Evolutionary conservation across 257 asterid species (phyloP).

Genomic region (Eucommia ulmoides): DNA sequence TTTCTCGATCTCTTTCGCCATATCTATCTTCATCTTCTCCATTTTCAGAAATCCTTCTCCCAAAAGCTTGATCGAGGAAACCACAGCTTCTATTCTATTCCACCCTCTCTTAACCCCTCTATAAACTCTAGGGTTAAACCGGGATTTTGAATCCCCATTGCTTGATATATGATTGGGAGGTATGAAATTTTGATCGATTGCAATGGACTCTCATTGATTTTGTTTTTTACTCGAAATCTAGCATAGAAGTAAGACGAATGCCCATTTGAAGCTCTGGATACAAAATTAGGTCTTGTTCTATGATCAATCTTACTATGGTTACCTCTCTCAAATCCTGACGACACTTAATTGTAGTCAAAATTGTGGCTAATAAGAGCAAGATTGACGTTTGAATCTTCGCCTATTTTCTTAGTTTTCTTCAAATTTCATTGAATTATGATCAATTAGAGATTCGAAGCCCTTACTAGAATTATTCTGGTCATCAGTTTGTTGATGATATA

Average conservation of each 20-base stretch:
- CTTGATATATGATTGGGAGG: slow-evolving; percentile 21
- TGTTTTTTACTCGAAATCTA: slow-evolving; percentile 8
- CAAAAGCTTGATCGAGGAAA: slow-evolving; percentile 43
- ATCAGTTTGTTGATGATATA: slow-evolving; percentile 23
- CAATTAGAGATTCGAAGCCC: slow-evolving; percentile 30
- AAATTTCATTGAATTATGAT: slow-evolving; percentile 60
- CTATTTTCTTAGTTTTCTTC: slow-evolving; percentile 11
- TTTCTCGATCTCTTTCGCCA: slow-evolving; percentile 78
- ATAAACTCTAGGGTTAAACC: slow-evolving; percentile 9
- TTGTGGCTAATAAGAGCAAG: too few relatives aligned
- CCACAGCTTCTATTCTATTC: slow-evolving; percentile 51
- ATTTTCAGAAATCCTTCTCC: slow-evolving; percentile 76
- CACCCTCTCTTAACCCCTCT: slow-evolving; percentile 36
- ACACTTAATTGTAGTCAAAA: too few relatives aligned
- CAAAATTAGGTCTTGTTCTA: slow-evolving; percentile 14
- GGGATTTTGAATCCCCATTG: slow-evolving; percentile 7
- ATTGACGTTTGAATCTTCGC: slow-evolving; percentile 13
- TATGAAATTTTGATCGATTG: slow-evolving; percentile 19
- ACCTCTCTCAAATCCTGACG: slow-evolving; percentile 18
- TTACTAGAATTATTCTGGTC: slow-evolving; percentile 15
- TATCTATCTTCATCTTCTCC: slow-evolving; percentile 85
- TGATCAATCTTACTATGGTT: slow-evolving; percentile 8
- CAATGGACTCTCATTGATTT: slow-evolving; percentile 12
- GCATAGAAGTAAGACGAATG: slow-evolving; percentile 10
- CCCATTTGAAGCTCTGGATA: slow-evolving; percentile 17